Evolutionary conservation across 2,329 filamentous ascomycete species (phyloP), one percentile per base, ranked within the genome.

Genomic region (Neodidymelliopsis sp.): DNA sequence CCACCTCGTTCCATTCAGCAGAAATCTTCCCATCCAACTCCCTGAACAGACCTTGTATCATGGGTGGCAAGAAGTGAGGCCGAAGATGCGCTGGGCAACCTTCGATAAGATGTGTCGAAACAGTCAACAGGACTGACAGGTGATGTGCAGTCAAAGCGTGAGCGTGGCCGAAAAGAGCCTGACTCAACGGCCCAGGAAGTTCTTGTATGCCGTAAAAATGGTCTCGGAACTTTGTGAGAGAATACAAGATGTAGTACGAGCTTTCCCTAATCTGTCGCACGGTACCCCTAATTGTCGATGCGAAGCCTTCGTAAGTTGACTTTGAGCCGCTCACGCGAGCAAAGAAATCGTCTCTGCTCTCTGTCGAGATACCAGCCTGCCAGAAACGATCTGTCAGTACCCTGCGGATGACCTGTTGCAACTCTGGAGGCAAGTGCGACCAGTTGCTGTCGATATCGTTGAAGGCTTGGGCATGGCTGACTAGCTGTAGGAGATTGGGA

Each of bases 331-430:
- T 85, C 2, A 99, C 93, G 29, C 90, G 85, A 23, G 91, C 89
- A 72, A 97, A 97, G 70, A 99, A 99, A 49, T 97, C 93, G 55
- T 97, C 94, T 70, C 94, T 91, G 62, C 90, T 97, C 19, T 96
- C 94, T 54, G 88, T 89, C 0, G 94, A 97, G 39, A 99, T 99
- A 8, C 94, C 94, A 6, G 92, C 91, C 77, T 99, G 94, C 94
- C 94, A 99, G 71, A 99, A 99, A 18, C 94, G 84, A 73, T 99
- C 94, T 11, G 91, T 96, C 16, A 99, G 77, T 15, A 97, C 91
- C 16, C 90, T 84, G 31, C 85, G 83, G 28, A 97, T 89, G 41
- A 96, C 84, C 4, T 81, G 77, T 49, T 86, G 86, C 79, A 95
- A 87, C 30, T 95, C 90, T 9, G 78, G 71, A 1, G 91, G 87